Evolutionary conservation across 176 grass and related monocot species (phyloP).

Genomic region (Areca catechu): DNA sequence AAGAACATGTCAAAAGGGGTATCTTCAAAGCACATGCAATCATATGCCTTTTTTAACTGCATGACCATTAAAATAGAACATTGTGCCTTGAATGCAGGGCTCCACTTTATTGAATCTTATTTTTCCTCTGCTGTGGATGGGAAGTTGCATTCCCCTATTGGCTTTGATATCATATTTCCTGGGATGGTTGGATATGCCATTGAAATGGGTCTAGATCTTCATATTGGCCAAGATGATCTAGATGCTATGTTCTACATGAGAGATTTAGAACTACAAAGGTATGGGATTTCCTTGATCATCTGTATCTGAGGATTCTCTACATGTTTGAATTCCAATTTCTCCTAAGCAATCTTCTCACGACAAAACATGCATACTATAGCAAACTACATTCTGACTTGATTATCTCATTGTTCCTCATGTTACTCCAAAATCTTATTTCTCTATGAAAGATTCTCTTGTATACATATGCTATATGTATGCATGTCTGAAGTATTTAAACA

Average conservation of each 20-base stretch:
- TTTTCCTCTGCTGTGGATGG: slow-evolving; percentile 33
- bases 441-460: too few relatives aligned
- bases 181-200: slow-evolving; percentile 44
- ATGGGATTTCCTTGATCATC: background rate
- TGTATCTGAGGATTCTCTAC: background rate
- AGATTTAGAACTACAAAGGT: slow-evolving; percentile 59
- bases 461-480: too few relatives aligned
- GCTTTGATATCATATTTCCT: slow-evolving; percentile 67
- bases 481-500: too few relatives aligned
- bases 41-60: background rate
- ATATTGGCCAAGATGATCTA: slow-evolving; percentile 19
- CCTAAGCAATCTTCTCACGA: too few relatives aligned
- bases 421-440: too few relatives aligned
- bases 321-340: too few relatives aligned
- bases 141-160: slow-evolving; percentile 36
- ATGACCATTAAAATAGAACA: too few relatives aligned
- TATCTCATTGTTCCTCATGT: too few relatives aligned
- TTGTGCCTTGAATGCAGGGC: slow-evolving; percentile 19
- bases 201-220: slow-evolving; percentile 42
- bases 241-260: slow-evolving; percentile 16
- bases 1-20: slow-evolving; percentile 55
- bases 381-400: too few relatives aligned
- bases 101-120: slow-evolving; percentile 49
- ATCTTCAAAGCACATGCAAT: slow-evolving; percentile 6
- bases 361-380: too few relatives aligned